Conservation (phyloP, 768 basidiomycete genomes). For the Rhizopogon vesiculosus region DNA sequence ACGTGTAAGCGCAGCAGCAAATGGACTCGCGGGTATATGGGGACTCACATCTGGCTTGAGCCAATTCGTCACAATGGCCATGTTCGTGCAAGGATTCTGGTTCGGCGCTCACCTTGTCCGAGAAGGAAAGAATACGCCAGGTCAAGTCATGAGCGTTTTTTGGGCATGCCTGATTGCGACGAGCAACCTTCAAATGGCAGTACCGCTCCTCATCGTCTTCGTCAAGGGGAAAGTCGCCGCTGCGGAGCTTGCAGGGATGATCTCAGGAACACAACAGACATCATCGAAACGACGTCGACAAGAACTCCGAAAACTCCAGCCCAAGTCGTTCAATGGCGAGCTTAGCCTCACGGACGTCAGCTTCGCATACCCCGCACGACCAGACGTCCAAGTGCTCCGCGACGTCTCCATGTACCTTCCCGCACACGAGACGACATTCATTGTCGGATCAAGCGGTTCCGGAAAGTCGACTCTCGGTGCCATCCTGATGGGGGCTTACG, state of each 20-base stretch:
- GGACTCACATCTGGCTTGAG: constrained; percentile 60
- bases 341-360: constrained; percentile 54
- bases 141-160: constrained; percentile 93
- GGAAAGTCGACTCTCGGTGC: constrained; percentile 73
- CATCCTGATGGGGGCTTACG: constrained; percentile 70
- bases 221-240: constrained; percentile 53
- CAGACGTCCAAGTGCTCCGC: constrained; percentile 51
- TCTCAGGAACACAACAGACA: constrained; percentile 6
- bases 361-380: constrained; percentile 73
- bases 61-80: constrained; percentile 82
- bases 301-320: constrained; percentile 60
- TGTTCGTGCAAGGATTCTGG: constrained; percentile 98
- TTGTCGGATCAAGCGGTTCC: constrained; percentile 74
- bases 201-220: constrained; percentile 75
- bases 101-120: constrained; percentile 87
- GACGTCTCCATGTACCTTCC: constrained; percentile 67
- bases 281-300: constrained; percentile 6
- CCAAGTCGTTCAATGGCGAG: constrained; percentile 64
- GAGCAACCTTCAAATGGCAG: constrained; percentile 80
- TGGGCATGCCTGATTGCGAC: constrained; percentile 95
- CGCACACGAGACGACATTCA: constrained; percentile 69
- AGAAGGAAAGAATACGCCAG: constrained; percentile 61
- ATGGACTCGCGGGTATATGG: constrained; percentile 67
- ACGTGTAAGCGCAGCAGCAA: constrained; percentile 41
- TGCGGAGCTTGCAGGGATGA: constrained; percentile 20